These are phyloP conservation scores for Skeletonema marinoi DNA, from an alignment of 108 stramenopile species.

Conservation along the genomic window DNA sequence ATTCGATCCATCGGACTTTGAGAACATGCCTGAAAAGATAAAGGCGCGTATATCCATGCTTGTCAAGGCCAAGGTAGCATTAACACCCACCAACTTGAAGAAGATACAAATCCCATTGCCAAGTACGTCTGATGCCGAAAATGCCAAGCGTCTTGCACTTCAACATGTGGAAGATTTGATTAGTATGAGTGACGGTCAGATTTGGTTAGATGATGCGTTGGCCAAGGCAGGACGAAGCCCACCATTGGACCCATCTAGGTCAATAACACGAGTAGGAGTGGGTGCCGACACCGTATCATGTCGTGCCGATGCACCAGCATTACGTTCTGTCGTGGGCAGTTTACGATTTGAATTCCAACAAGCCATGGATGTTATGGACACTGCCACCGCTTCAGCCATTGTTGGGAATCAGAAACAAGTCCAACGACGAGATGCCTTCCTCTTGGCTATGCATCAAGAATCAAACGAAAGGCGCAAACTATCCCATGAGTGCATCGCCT, in stretches of 20 bases:
- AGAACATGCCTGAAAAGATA: constrained; percentile 62
- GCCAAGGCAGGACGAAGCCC: constrained; percentile 61
- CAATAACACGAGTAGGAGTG: constrained; percentile 85
- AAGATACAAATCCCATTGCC: constrained; percentile 88
- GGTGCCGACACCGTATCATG: constrained; percentile 84
- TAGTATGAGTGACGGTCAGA: constrained; percentile 91
- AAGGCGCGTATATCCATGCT: constrained; percentile 67
- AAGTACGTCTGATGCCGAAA: constrained; percentile 55
- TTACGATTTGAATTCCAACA: constrained; percentile 82
- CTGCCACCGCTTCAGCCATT: constrained; percentile 9
- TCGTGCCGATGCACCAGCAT: constrained; percentile 85
- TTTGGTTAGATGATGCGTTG: constrained; percentile 73
- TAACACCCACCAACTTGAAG: constrained; percentile 76
- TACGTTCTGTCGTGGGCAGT: constrained; percentile 80
- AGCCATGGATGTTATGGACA: constrained; percentile 66
- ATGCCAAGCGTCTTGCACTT: constrained; percentile 66
- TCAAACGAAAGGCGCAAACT: constrained; percentile 54
- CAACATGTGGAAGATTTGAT: constrained; percentile 91
- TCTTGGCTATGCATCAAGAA: constrained; percentile 87
- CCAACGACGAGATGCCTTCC: constrained; percentile 58
- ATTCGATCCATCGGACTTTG: constrained; percentile 74
- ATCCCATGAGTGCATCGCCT: constrained; percentile 66
- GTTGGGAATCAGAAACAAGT: constrained; percentile 60
- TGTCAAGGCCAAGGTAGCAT: constrained; percentile 69
- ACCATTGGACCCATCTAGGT: constrained; percentile 81